A percentile compares a stretch with the other conserved stretches of the same genome.
Evolutionary conservation across 2,329 filamentous ascomycete species (phyloP).

Genomic region (Beauveria rudraprayagi): DNA sequence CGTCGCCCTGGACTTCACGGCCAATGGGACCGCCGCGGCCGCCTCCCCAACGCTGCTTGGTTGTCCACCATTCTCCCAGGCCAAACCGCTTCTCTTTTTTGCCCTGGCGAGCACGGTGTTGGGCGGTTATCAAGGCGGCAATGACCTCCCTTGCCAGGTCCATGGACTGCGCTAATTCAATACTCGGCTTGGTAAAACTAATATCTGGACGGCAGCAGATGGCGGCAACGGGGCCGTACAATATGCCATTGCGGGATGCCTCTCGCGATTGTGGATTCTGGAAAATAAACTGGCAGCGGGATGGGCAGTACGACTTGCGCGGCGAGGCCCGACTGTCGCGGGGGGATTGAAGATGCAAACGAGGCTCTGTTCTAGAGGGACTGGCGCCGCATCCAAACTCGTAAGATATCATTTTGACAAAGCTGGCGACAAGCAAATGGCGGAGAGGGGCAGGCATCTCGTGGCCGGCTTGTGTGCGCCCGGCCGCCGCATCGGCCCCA

Average conservation of each 20-base stretch:
- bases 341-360: conserved; percentile 44
- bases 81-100: conserved; percentile 49
- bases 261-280: conserved; percentile 53
- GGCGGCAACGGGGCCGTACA: conserved; percentile 55
- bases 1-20: conserved; percentile 46
- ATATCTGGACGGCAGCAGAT: conserved; percentile 50
- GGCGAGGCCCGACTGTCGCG: conserved; percentile 20
- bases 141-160: conserved; percentile 56
- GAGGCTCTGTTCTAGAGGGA: conserved; percentile 48
- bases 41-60: conserved; percentile 54
- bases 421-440: conserved; percentile 48
- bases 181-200: conserved; percentile 36
- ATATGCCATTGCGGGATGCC: conserved; percentile 48
- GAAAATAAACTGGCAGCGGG: conserved; percentile 51
- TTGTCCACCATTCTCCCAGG: conserved; percentile 54
- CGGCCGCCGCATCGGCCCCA: conserved; percentile 12
- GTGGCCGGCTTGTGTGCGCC: conserved; percentile 41
- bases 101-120: conserved; percentile 53
- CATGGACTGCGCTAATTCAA: conserved; percentile 48
- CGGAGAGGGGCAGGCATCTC: conserved; percentile 52
- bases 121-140: conserved; percentile 53
- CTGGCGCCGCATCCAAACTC: conserved; percentile 57
- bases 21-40: conserved; percentile 55
- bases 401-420: conserved; percentile 57
- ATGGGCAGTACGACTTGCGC: conserved; percentile 48